Evolutionary conservation across 257 asterid genomes (phyloP).

Genomic region (Solanum appendiculatum): DNA sequence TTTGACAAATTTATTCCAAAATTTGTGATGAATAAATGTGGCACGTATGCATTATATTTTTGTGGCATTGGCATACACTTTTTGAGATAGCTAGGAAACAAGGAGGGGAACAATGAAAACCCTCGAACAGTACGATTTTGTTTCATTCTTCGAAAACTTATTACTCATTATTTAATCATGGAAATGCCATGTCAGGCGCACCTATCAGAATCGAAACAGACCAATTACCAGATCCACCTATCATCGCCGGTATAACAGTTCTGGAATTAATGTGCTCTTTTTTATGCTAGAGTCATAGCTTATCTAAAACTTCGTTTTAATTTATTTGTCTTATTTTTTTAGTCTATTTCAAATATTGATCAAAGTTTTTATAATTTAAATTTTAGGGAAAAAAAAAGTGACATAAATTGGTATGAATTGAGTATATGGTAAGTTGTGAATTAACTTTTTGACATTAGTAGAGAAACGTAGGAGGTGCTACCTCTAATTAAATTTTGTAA

Average conservation of each 20-base stretch:
- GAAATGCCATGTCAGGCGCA: too few species aligned
- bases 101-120: neutral
- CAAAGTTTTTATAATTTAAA: too few species aligned
- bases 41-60: neutral
- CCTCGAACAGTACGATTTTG: neutral
- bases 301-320: neutral
- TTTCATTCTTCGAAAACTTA: neutral
- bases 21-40: neutral
- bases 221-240: too few species aligned
- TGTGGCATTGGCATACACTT: neutral
- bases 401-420: too few species aligned
- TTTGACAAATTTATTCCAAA: neutral
- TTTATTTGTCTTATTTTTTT: neutral
- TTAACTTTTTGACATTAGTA: neutral
- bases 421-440: too few species aligned
- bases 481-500: neutral
- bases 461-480: neutral
- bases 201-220: too few species aligned
- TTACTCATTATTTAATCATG: too few species aligned
- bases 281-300: too few species aligned
- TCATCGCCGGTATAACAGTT: too few species aligned
- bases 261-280: too few species aligned
- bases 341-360: neutral
- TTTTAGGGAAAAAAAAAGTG: neutral
- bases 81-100: neutral